Evolutionary conservation across 106 monocot genomes (phyloP), one percentile per base, ranked within the genome.

Genomic region (Apostasia shenzhenica): DNA sequence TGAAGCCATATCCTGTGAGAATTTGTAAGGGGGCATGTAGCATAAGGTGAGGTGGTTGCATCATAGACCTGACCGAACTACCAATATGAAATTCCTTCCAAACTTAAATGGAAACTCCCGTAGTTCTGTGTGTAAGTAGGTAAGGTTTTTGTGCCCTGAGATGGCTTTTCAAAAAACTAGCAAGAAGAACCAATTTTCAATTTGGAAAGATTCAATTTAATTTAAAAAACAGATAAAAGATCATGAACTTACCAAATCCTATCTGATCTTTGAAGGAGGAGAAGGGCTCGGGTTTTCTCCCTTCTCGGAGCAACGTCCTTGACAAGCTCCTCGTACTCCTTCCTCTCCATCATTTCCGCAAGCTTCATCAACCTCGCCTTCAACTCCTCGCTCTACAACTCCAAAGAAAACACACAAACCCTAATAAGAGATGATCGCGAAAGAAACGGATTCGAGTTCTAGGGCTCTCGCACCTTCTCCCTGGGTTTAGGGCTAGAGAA

Each of bases 181-280:
- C 26, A 26, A 26, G 26, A 26, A 26, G 26, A 26, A 26, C 26
- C 26, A 26, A 26, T 26, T 26, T 26, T 26, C 26, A 26, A 26
- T 26, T 26, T 26, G 26, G 26, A 26, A 26, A 26, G 26, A 26
- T 0, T 26, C 26, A 26, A 26, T 26, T 26, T 26, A 26, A 26
- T 26, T 26, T 26, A 26, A 26, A 26, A 26, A 26, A 26, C 26
- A 59, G 59, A 41, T 1, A 58, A 58, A 37, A 53, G 14, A 40
- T 6, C 2, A 8, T 44, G 48, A 42, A 1, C 61, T 66, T 75
- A 97, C 91, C 95, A 73, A 97, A 97, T 4, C 95, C 95, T 3
- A 97, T 77, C 73, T 92, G 95, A 77, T 97, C 89, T 72, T 97
- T 97, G 72, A 92, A 97, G 0, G 91, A 91, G 58, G 95, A 97